Evolutionary conservation across 2,329 filamentous ascomycete genomes (phyloP).

Genomic region (Dothistroma septosporum): DNA sequence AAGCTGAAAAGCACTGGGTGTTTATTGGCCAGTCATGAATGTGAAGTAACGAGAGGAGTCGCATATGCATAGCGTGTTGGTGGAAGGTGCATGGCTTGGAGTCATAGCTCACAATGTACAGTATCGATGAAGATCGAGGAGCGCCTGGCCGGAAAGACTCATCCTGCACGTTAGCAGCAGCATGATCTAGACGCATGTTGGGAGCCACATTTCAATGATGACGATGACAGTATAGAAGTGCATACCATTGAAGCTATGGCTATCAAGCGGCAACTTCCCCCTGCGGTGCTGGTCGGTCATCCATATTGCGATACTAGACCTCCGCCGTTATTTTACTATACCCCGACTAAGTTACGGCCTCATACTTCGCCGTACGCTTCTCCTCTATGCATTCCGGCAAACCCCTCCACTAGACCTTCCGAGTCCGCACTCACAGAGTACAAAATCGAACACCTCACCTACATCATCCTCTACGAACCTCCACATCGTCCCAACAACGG

Average conservation of each 20-base stretch:
- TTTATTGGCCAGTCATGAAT: constrained; percentile 25
- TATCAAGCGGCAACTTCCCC: not conserved
- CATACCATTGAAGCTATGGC: not conserved
- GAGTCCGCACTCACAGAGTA: constrained; percentile 40
- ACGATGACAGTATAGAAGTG: not conserved
- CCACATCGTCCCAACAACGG: constrained; percentile 21
- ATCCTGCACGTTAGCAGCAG: not conserved
- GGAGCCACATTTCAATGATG: not conserved
- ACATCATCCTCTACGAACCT: constrained; percentile 29
- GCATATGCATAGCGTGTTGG: not conserved
- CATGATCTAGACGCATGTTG: not conserved
- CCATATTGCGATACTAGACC: constrained; percentile 14
- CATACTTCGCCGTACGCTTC: constrained; percentile 37
- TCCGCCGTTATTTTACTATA: constrained; percentile 35
- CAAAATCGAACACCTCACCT: constrained; percentile 39
- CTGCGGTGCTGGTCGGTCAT: not conserved
- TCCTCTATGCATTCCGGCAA: constrained; percentile 35
- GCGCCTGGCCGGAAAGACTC: not conserved
- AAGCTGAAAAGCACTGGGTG: constrained; percentile 62
- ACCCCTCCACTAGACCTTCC: constrained; percentile 39
- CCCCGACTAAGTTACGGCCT: constrained; percentile 37
- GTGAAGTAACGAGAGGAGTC: not conserved
- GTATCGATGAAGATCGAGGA: not conserved
- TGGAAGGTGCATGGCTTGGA: not conserved
- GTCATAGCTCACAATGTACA: not conserved